Conservation (phyloP, 2,329 filamentous ascomycete species). For the Cordyceps militaris region DNA sequence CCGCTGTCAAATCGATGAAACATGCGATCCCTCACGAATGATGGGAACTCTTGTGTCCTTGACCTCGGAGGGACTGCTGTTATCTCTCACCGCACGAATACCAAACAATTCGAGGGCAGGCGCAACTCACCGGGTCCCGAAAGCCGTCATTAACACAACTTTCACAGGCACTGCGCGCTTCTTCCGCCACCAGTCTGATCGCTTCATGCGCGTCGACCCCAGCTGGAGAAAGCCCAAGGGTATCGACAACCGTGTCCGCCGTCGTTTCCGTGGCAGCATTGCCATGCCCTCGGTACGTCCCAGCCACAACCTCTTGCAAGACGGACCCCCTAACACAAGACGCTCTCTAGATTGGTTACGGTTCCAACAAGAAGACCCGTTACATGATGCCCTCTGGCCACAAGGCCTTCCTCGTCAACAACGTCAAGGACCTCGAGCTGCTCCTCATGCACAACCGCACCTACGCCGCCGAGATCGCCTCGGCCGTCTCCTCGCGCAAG, state of each 20-base stretch:
- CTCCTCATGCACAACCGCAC: constrained; percentile 99
- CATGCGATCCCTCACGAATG: background rate
- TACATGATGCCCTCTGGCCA: constrained; percentile 99
- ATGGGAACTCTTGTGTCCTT: background rate
- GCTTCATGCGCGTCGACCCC: constrained; percentile 83
- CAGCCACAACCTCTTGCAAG: background rate
- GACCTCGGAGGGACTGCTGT: background rate
- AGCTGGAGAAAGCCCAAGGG: constrained; percentile 99
- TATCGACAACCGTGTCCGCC: constrained; percentile 97
- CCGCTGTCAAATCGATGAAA: background rate
- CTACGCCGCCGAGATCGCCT: constrained; percentile 97
- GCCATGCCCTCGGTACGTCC: constrained; percentile 68
- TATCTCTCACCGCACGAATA: background rate
- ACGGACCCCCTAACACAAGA: constrained; percentile 5
- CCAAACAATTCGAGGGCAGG: background rate
- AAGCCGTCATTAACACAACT: constrained; percentile 17
- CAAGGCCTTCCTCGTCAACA: constrained; percentile 99
- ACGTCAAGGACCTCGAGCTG: constrained; percentile 90
- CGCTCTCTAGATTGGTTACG: constrained; percentile 76
- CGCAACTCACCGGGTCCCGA: background rate
- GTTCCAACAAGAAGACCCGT: constrained; percentile 98
- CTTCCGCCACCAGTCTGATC: constrained; percentile 95
- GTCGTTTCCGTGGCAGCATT: constrained; percentile 93
- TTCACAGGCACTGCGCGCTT: constrained; percentile 82
- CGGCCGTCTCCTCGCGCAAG: constrained; percentile 98